Conservation (phyloP, 352 stramenopile genomes). For the Phytophthora macrochlamydospora region DNA sequence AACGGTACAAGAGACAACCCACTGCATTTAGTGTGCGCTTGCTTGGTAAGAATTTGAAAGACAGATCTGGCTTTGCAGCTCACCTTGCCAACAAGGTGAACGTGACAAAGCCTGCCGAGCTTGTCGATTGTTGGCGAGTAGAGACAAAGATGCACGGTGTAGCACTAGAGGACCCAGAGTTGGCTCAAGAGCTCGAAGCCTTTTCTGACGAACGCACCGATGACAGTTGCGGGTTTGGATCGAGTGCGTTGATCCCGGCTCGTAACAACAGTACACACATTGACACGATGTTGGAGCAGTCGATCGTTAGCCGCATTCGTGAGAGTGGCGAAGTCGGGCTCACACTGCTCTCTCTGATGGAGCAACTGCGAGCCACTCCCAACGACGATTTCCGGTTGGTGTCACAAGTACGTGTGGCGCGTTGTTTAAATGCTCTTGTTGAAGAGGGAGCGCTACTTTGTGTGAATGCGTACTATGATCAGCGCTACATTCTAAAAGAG, state of each 20-base stretch:
- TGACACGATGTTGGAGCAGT: conserved; percentile 23
- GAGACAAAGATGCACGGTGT: conserved; percentile 67
- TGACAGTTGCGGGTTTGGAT: conserved; percentile 19
- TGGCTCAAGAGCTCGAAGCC: conserved; percentile 45
- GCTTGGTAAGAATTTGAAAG: conserved; percentile 65
- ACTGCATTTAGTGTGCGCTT: conserved; percentile 28
- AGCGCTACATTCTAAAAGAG: conserved; percentile 72
- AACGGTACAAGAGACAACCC: conserved; percentile 26
- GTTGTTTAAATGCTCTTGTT: conserved; percentile 53
- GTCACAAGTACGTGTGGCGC: conserved; percentile 21
- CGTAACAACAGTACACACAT: conserved; percentile 26
- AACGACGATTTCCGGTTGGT: conserved; percentile 11
- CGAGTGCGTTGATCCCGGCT: conserved; percentile 24
- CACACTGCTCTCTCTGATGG: conserved; percentile 34
- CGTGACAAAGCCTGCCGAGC: conserved; percentile 57
- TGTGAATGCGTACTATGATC: conserved; percentile 73
- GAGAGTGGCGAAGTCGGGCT: conserved; percentile 54
- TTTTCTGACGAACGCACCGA: conserved; percentile 49
- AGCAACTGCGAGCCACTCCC: conserved; percentile 15
- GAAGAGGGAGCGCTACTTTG: conserved; percentile 60
- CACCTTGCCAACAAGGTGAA: conserved; percentile 74
- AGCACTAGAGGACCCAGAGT: conserved; percentile 41
- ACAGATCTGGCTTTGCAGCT: conserved; percentile 66
- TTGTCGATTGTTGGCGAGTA: conserved; percentile 78
- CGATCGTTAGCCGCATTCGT: conserved; percentile 37